Conservation (phyloP, 2,329 filamentous ascomycete species). For the Microcyclospora tardicrescens region DNA sequence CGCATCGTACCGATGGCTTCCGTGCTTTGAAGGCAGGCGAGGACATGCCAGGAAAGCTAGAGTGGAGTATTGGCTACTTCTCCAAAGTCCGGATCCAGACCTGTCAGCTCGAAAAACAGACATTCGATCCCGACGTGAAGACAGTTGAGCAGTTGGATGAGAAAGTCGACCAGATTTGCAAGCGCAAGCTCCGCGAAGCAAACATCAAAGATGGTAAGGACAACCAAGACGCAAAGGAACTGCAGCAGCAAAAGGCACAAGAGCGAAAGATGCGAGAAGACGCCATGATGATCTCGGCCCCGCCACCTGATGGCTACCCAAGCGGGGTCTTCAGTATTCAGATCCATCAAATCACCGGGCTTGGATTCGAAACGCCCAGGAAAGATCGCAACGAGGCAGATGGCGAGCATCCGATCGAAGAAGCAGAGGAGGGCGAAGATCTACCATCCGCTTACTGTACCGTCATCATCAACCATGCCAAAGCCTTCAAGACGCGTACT, state of each 20-base stretch:
- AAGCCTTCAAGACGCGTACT: slow-evolving; percentile 55
- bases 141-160: slow-evolving; percentile 46
- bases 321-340: slow-evolving; percentile 58
- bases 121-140: slow-evolving; percentile 44
- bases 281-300: slow-evolving; percentile 54
- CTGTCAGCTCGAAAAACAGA: slow-evolving; percentile 49
- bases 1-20: slow-evolving; percentile 52
- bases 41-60: slow-evolving; percentile 54
- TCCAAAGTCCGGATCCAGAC: slow-evolving; percentile 51
- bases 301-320: slow-evolving; percentile 48
- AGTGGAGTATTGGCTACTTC: slow-evolving; percentile 61
- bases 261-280: slow-evolving; percentile 47
- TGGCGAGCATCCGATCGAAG: slow-evolving; percentile 29
- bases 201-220: slow-evolving; percentile 40
- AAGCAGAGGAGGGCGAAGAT: slow-evolving; percentile 48
- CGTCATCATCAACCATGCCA: slow-evolving; percentile 60
- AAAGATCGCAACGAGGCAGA: slow-evolving; percentile 37
- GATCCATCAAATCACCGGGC: slow-evolving; percentile 58
- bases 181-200: slow-evolving; percentile 54
- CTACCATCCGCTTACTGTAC: slow-evolving; percentile 60
- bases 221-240: slow-evolving; percentile 33
- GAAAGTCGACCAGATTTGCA: slow-evolving; percentile 40
- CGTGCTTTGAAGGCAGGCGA: slow-evolving; percentile 51
- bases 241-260: slow-evolving; percentile 55
- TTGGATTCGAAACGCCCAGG: slow-evolving; percentile 48